phyloP scores from a whole-genome alignment of 306 rosid species.

The Begonia masoniana region DNA sequence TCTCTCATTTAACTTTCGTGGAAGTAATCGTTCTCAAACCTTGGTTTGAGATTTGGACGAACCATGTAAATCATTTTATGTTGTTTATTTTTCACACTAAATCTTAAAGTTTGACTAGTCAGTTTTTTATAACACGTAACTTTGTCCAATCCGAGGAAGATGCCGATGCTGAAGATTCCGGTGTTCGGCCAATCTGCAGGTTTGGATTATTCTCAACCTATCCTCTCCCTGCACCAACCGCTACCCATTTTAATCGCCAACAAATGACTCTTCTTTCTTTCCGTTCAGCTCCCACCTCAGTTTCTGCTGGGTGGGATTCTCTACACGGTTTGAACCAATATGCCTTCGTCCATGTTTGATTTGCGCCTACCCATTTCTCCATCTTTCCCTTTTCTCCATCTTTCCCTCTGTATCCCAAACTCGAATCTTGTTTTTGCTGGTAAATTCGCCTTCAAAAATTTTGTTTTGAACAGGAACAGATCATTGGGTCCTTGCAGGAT shows the following conservation, averaged over 20 bases:
- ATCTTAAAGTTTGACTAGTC: no score
- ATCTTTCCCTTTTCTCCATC: background rate
- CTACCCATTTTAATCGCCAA: background rate
- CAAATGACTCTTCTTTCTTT: no score
- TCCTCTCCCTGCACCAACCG: background rate
- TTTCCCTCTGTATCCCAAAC: conserved; percentile 8
- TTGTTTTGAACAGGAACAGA: conserved; percentile 4
- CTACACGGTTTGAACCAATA: background rate
- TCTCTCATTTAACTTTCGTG: no score
- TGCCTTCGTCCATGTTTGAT: background rate
- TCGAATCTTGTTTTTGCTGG: conserved; percentile 16
- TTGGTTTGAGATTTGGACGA: no score
- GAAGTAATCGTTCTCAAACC: no score
- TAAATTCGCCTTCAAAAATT: conserved; percentile 7
- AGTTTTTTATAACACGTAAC: no score
- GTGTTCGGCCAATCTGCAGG: background rate
- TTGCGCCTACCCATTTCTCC: background rate
- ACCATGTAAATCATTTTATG: no score
- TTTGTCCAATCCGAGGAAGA: no score
- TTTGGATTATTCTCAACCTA: background rate
- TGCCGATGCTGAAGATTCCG: no score
- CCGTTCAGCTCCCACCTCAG: background rate
- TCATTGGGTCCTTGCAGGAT: conserved; percentile 8
- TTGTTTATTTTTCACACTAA: no score
- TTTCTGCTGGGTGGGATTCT: background rate